Conservation (phyloP, 2,329 filamentous ascomycete genomes). For the Metarhizium guizhouense region DNA sequence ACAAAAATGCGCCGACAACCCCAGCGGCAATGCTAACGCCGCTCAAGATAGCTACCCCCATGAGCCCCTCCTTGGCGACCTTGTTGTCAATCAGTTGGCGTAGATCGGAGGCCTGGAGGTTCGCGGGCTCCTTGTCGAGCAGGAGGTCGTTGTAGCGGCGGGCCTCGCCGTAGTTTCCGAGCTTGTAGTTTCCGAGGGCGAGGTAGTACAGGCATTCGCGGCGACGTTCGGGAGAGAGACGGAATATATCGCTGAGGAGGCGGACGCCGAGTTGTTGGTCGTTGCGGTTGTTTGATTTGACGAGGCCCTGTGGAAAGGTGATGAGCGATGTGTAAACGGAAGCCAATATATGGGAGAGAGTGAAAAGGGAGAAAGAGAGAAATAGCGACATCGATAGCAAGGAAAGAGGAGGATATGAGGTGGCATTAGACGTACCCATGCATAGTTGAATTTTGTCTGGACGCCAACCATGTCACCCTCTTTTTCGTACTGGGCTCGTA, state of each 20-base stretch:
- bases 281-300: constrained; percentile 75
- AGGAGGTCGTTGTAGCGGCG: constrained; percentile 90
- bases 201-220: constrained; percentile 98
- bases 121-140: constrained; percentile 81
- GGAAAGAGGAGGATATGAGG: background rate
- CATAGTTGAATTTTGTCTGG: constrained; percentile 99
- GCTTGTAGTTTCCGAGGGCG: constrained; percentile 93
- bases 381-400: too few species aligned
- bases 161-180: constrained; percentile 94
- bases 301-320: constrained; percentile 59
- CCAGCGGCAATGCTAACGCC: constrained; percentile 88
- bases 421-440: constrained; percentile 60
- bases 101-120: constrained; percentile 83
- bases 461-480: constrained; percentile 95
- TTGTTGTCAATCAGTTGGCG: constrained; percentile 88
- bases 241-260: constrained; percentile 93
- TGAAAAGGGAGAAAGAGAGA: too few species aligned
- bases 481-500: constrained; percentile 91
- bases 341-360: background rate
- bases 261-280: constrained; percentile 94
- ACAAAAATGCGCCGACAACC: constrained; percentile 79
- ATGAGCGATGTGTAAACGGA: background rate
- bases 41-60: constrained; percentile 91
- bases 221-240: constrained; percentile 81
- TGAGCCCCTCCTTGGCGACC: constrained; percentile 85